Evolutionary conservation across 352 stramenopile species (phyloP).

Genomic region (Phytophthora citricola): DNA sequence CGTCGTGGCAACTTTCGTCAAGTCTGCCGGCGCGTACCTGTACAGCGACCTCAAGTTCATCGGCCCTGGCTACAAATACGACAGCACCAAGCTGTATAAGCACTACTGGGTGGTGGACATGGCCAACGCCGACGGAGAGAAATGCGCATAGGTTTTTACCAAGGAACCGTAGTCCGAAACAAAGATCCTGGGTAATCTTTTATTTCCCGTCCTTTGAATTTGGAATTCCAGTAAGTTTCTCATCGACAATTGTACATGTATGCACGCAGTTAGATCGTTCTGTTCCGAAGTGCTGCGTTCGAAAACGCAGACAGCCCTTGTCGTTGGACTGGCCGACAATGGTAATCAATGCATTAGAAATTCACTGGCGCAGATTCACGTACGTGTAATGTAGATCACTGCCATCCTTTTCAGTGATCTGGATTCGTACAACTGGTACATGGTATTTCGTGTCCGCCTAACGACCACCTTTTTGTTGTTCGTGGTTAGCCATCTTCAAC

Average conservation of each 20-base stretch:
- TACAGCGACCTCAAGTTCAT: conserved; percentile 38
- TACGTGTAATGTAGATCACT: too few relatives aligned
- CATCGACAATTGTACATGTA: too few relatives aligned
- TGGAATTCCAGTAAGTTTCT: too few relatives aligned
- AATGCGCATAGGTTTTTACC: conserved; percentile 11
- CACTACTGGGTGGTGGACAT: conserved; percentile 46
- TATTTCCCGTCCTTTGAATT: too few relatives aligned
- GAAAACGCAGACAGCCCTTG: too few relatives aligned
- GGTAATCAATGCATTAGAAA: too few relatives aligned
- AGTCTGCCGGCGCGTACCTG: conserved; percentile 39
- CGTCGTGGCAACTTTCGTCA: conserved; percentile 51
- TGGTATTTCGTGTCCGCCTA: neutral
- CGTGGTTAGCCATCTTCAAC: conserved; percentile 9
- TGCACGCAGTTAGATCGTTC: too few relatives aligned
- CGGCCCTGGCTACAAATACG: conserved; percentile 34
- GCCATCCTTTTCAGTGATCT: neutral
- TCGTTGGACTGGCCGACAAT: too few relatives aligned
- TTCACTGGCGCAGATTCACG: too few relatives aligned
- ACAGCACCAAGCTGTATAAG: conserved; percentile 28
- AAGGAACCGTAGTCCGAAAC: neutral
- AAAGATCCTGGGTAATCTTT: too few relatives aligned
- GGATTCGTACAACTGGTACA: neutral
- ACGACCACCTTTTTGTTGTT: conserved; percentile 1
- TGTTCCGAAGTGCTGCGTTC: too few relatives aligned
- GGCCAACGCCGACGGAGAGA: conserved; percentile 24